Conservation (phyloP, 768 basidiomycete species). For the Sporobolomyces phaffii region DNA sequence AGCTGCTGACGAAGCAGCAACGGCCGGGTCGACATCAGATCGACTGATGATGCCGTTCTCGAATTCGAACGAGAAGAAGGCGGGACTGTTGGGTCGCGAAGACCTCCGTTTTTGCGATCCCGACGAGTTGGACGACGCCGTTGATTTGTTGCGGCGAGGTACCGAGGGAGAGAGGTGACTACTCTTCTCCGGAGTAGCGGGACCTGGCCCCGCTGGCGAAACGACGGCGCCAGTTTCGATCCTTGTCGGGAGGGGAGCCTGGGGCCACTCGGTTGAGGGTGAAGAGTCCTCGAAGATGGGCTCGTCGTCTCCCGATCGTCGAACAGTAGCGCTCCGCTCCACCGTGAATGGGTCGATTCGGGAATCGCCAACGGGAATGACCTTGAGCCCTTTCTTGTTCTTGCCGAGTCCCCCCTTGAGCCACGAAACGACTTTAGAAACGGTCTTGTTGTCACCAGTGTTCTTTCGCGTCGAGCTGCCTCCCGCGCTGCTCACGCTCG, state of each 20-base stretch:
- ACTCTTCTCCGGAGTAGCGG: constrained; percentile 6
- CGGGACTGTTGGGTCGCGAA: constrained; percentile 10
- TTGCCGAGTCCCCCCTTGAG: constrained; percentile 34
- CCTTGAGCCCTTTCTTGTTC: constrained; percentile 26
- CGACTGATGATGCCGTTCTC: constrained; percentile 27
- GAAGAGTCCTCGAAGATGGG: neutral
- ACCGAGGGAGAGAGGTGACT: neutral
- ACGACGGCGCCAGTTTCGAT: constrained; percentile 29
- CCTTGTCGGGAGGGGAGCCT: constrained; percentile 8
- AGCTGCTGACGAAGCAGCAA: neutral
- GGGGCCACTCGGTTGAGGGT: neutral
- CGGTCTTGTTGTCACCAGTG: constrained; percentile 16
- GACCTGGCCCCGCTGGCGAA: constrained; percentile 1
- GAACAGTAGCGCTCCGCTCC: constrained; percentile 9
- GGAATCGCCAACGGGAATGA: neutral
- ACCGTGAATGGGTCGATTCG: constrained; percentile 27
- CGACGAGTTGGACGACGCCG: neutral
- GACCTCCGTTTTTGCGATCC: constrained; percentile 1
- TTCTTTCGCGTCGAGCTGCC: constrained; percentile 5
- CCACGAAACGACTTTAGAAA: constrained; percentile 39
- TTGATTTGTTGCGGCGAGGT: constrained; percentile 10
- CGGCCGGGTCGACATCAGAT: constrained; percentile 22
- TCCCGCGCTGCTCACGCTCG: constrained; percentile 1
- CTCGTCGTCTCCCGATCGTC: neutral
- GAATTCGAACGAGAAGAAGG: constrained; percentile 37